These are phyloP conservation scores for Macrolepiota dolichaula DNA, from an alignment of 768 basidiomycete genomes.

Conservation along the genomic window DNA sequence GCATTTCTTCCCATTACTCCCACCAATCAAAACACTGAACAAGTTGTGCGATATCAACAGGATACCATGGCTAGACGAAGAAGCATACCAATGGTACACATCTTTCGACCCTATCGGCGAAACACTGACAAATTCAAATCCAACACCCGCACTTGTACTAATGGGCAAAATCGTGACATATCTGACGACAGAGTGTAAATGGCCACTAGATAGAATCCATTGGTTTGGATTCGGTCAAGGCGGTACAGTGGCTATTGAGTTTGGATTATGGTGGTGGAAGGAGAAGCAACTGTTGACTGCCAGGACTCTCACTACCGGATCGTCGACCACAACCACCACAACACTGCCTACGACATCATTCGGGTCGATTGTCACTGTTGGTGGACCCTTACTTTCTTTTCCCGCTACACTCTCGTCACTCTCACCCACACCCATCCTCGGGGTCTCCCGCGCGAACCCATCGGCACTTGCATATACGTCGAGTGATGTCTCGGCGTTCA, in stretches of 20 bases:
- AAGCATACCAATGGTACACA: conserved; percentile 83
- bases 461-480: conserved; percentile 40
- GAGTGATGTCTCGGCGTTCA: conserved; percentile 48
- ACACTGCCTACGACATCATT: conserved; percentile 31
- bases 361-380: conserved; percentile 66
- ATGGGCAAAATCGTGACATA: conserved; percentile 51
- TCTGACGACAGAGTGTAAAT: conserved; percentile 57
- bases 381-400: conserved; percentile 75
- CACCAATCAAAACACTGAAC: not conserved
- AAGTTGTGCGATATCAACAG: conserved; percentile 28
- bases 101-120: conserved; percentile 83
- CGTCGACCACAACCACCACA: not conserved
- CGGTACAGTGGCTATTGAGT: conserved; percentile 72
- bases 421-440: conserved; percentile 60
- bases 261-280: conserved; percentile 57
- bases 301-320: conserved; percentile 11
- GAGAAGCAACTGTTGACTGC: conserved; percentile 20
- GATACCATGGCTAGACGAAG: conserved; percentile 75
- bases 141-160: conserved; percentile 59
- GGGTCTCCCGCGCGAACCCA: conserved; percentile 52
- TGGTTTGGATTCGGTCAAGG: conserved; percentile 89
- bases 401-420: conserved; percentile 48
- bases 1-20: conserved; percentile 18
- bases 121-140: conserved; percentile 65
- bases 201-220: conserved; percentile 83